Evolutionary conservation across 352 stramenopile species (phyloP).

Genomic region (Nothophytophthora sp.): DNA sequence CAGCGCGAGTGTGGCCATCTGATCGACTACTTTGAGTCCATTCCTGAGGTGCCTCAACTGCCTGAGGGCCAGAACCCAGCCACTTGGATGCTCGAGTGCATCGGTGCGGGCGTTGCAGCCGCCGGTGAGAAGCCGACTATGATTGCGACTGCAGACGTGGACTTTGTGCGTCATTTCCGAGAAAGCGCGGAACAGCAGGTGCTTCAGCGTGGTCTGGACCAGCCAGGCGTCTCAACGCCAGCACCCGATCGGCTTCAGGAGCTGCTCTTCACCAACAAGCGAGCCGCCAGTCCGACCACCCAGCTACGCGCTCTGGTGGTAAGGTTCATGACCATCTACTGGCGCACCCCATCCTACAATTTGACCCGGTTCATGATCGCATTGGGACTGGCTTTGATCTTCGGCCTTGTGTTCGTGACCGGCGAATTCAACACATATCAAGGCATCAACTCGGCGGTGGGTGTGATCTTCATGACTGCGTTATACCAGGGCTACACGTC

Average conservation of each 20-base stretch:
- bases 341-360: conserved; percentile 76
- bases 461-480: conserved; percentile 55
- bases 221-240: conserved; percentile 5
- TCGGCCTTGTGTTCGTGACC: conserved; percentile 57
- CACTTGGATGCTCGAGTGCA: conserved; percentile 79
- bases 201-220: conserved; percentile 1
- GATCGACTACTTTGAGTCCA: conserved; percentile 44
- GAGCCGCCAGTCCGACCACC: conserved; percentile 7
- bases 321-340: conserved; percentile 33
- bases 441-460: conserved; percentile 39
- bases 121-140: conserved; percentile 2
- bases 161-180: conserved; percentile 26
- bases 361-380: conserved; percentile 56
- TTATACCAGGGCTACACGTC: conserved; percentile 66
- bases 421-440: conserved; percentile 30
- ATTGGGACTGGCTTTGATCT: conserved; percentile 57
- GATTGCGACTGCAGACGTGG: conserved; percentile 5
- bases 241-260: conserved; percentile 2
- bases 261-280: conserved; percentile 17
- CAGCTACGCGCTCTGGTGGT: conserved; percentile 17
- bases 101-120: conserved; percentile 29
- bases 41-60: conserved; percentile 19
- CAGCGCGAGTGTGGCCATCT: conserved; percentile 18
- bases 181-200: conserved; percentile 7
- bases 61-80: conserved; percentile 43